A percentile compares a stretch with the other conserved stretches of the same genome.
Evolutionary conservation across 179 eudicot species (phyloP).

Genomic region (Beta macrorhiza): DNA sequence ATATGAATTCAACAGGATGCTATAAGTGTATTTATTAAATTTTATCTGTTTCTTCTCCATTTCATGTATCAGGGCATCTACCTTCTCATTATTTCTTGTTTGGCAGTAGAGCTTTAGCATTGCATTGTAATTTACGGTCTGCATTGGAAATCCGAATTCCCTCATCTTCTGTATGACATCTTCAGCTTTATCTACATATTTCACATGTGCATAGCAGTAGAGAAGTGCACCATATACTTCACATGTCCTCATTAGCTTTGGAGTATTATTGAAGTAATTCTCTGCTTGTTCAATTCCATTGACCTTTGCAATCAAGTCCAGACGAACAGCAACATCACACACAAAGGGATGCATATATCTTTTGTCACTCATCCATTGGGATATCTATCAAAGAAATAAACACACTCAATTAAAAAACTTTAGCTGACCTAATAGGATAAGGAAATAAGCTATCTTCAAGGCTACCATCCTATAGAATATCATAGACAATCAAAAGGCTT

Average conservation of each 20-base stretch:
- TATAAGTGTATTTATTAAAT: slow-evolving; percentile 22
- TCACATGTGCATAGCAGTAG: slow-evolving; percentile 20
- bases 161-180: slow-evolving; percentile 28
- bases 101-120: slow-evolving; percentile 26
- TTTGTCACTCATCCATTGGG: slow-evolving; percentile 36
- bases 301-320: slow-evolving; percentile 32
- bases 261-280: slow-evolving; percentile 19
- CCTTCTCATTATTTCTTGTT: slow-evolving; percentile 21
- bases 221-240: slow-evolving; percentile 35
- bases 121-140: slow-evolving; percentile 16
- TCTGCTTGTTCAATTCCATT: slow-evolving; percentile 33
- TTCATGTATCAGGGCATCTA: slow-evolving; percentile 23
- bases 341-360: slow-evolving; percentile 4
- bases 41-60: slow-evolving; percentile 19
- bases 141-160: slow-evolving; percentile 15
- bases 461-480: too few species aligned
- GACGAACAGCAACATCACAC: slow-evolving; percentile 29
- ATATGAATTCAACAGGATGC: slow-evolving; percentile 18
- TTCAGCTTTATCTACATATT: slow-evolving; percentile 33
- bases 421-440: too few species aligned
- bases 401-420: not conserved
- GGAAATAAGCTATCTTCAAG: too few species aligned
- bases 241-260: slow-evolving; percentile 11
- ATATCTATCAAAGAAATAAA: slow-evolving; percentile 24
- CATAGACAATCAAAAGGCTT: too few species aligned